Conservation (phyloP, 805 yeast species). For the Pichia eremophila region DNA sequence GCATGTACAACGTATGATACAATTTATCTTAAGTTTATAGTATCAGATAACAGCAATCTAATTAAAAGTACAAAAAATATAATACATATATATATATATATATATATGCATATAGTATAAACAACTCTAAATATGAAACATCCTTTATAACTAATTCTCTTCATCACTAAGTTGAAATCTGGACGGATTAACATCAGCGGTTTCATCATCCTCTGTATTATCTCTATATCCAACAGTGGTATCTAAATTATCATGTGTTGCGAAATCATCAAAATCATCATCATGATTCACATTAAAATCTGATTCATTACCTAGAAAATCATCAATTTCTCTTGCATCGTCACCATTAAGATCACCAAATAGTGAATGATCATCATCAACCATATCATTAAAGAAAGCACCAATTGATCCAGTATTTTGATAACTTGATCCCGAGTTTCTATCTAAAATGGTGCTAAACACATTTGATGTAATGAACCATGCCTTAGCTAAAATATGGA, state of each 20-base stretch:
- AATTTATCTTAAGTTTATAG: too few species aligned
- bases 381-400: constrained; percentile 23
- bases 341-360: constrained; percentile 27
- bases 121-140: too few species aligned
- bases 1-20: too few species aligned
- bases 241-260: constrained; percentile 1
- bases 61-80: too few species aligned
- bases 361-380: constrained; percentile 24
- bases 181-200: constrained; percentile 1
- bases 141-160: not conserved
- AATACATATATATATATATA: too few species aligned
- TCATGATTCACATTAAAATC: constrained; percentile 16
- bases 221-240: not conserved
- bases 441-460: constrained; percentile 11
- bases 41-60: too few species aligned
- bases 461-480: not conserved
- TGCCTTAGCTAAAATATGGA: constrained; percentile 10
- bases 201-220: not conserved
- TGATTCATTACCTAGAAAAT: constrained; percentile 28
- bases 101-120: too few species aligned
- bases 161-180: constrained; percentile 7
- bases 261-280: constrained; percentile 1
- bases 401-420: constrained; percentile 18
- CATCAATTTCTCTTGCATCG: constrained; percentile 40
- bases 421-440: constrained; percentile 13